Evolutionary conservation across 2,329 filamentous ascomycete species (phyloP).

Genomic region (Elsinoe batatas): DNA sequence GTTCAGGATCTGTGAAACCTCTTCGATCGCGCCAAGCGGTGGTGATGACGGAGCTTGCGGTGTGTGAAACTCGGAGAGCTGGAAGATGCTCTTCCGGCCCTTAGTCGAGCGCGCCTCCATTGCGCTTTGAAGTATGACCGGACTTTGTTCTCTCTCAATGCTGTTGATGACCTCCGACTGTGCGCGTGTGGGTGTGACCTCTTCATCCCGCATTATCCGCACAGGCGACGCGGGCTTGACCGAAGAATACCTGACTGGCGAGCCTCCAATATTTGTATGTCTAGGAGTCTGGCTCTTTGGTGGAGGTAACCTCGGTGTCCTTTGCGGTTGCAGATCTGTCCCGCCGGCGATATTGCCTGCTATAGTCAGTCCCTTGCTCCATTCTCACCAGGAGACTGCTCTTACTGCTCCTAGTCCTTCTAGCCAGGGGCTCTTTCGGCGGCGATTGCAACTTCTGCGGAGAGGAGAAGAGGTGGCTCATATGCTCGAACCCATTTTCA

Average conservation of each 20-base stretch:
- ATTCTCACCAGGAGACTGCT: not conserved
- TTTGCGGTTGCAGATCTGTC: slow-evolving; percentile 31
- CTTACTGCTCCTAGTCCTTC: slow-evolving; percentile 8
- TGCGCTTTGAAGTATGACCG: slow-evolving; percentile 22
- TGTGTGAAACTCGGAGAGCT: slow-evolving; percentile 10
- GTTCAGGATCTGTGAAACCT: slow-evolving; percentile 11
- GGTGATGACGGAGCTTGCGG: slow-evolving; percentile 7
- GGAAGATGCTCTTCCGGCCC: slow-evolving; percentile 17
- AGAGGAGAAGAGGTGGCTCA: slow-evolving; percentile 82
- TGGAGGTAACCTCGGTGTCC: slow-evolving; percentile 39
- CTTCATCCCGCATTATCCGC: not conserved
- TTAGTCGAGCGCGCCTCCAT: not conserved
- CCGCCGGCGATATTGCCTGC: slow-evolving; percentile 44
- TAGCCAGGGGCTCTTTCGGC: not conserved
- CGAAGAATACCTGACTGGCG: slow-evolving; percentile 52
- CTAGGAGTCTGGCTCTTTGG: slow-evolving; percentile 49
- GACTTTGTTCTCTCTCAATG: slow-evolving; percentile 22
- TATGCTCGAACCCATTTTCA: slow-evolving; percentile 82
- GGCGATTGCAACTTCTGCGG: slow-evolving; percentile 34
- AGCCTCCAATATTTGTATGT: slow-evolving; percentile 50
- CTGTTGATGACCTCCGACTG: slow-evolving; percentile 21
- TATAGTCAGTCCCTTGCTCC: slow-evolving; percentile 16
- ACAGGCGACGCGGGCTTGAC: slow-evolving; percentile 44
- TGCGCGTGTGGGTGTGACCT: slow-evolving; percentile 12
- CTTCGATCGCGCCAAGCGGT: slow-evolving; percentile 1